Evolutionary conservation across 1,284 basidiomycete species (phyloP).

Genomic region (Phlebopus sp.): DNA sequence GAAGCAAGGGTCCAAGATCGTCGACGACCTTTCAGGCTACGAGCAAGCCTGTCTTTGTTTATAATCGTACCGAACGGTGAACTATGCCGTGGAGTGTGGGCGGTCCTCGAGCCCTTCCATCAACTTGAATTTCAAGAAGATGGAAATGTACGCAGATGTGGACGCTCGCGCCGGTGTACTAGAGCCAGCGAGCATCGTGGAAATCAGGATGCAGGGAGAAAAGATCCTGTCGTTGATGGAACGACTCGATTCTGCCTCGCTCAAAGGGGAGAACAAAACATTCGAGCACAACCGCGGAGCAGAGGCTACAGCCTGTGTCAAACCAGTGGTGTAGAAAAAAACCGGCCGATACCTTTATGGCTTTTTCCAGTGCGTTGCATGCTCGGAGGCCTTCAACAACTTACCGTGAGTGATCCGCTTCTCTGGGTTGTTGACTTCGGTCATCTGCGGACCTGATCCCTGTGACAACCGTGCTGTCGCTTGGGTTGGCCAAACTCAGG

Average conservation of each 20-base stretch:
- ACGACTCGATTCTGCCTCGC: slow-evolving; percentile 76
- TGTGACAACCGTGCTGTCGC: slow-evolving; percentile 56
- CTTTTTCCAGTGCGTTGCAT: slow-evolving; percentile 80
- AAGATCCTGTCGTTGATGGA: slow-evolving; percentile 93
- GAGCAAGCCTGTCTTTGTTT: slow-evolving; percentile 99
- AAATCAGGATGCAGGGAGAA: slow-evolving; percentile 90
- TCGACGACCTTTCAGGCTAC: slow-evolving; percentile 96
- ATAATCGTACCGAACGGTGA: slow-evolving; percentile 99
- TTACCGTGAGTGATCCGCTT: slow-evolving; percentile 64
- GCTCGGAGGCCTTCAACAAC: slow-evolving; percentile 57
- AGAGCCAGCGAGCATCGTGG: slow-evolving; percentile 96
- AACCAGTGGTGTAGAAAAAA: slow-evolving; percentile 81
- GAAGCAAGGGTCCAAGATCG: slow-evolving; percentile 96
- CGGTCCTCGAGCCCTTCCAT: slow-evolving; percentile 98
- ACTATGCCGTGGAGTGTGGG: slow-evolving; percentile 98
- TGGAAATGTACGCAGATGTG: slow-evolving; percentile 99
- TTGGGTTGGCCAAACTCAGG: slow-evolving; percentile 58
- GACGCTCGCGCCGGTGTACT: slow-evolving; percentile 96
- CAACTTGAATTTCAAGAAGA: slow-evolving; percentile 92
- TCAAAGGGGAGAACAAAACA: slow-evolving; percentile 84
- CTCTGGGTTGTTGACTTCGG: slow-evolving; percentile 51
- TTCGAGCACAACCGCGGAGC: slow-evolving; percentile 64
- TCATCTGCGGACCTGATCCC: slow-evolving; percentile 52
- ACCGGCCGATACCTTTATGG: slow-evolving; percentile 95
- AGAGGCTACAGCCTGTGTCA: slow-evolving; percentile 94